These are phyloP conservation scores for Fennellomyces sp. DNA, from an alignment of 371 early-diverging fungal genomes.

Conservation along the genomic window DNA sequence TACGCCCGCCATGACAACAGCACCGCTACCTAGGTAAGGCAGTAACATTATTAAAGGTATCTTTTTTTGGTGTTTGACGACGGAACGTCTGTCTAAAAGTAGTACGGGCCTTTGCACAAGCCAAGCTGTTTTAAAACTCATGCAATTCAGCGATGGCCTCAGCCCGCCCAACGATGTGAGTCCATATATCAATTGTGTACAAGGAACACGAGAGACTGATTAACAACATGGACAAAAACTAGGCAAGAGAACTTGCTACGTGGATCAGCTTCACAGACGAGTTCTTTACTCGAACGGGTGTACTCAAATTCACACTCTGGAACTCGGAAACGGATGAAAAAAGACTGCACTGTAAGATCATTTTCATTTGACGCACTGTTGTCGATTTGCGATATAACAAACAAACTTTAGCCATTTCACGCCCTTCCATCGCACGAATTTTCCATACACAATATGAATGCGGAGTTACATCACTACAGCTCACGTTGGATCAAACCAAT, in stretches of 20 bases:
- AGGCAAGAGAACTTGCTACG: slow-evolving; percentile 31
- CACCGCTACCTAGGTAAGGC: slow-evolving; percentile 17
- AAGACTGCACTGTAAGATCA: slow-evolving; percentile 31
- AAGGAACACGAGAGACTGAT: too few relatives aligned
- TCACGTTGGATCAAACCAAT: slow-evolving; percentile 43
- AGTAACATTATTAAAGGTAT: neutral
- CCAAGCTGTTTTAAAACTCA: slow-evolving; percentile 41
- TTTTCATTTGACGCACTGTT: neutral
- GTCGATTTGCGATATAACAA: neutral
- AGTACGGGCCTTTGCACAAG: slow-evolving; percentile 16
- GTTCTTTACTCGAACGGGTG: slow-evolving; percentile 32
- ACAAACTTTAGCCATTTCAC: slow-evolving; percentile 26
- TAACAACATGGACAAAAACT: neutral
- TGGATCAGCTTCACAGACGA: slow-evolving; percentile 42
- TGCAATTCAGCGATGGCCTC: slow-evolving; percentile 47
- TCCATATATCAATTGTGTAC: too few relatives aligned
- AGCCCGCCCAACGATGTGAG: slow-evolving; percentile 38
- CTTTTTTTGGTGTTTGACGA: neutral
- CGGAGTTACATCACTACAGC: slow-evolving; percentile 40
- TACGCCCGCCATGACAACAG: slow-evolving; percentile 35
- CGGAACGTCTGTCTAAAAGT: neutral
- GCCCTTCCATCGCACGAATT: slow-evolving; percentile 28
- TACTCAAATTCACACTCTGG: slow-evolving; percentile 29
- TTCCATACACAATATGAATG: slow-evolving; percentile 46
- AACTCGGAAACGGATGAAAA: slow-evolving; percentile 23